Base-by-base conservation (phyloP, 768 basidiomycete species). In the Tricholoma furcatifolium region DNA sequence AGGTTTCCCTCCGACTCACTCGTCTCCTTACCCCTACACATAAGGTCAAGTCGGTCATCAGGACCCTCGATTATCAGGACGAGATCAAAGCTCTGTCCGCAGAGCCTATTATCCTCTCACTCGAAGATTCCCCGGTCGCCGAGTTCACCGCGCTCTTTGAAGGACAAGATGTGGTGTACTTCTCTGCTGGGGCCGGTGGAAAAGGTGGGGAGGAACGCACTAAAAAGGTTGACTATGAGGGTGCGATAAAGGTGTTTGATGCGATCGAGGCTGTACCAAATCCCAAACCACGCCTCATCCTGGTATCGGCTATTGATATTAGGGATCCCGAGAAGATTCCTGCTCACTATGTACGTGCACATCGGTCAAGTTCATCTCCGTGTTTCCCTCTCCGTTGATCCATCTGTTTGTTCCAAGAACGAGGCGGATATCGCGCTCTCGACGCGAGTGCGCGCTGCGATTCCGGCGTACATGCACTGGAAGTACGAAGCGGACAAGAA, bases 241-340 rank as follows among this genome's bases (percentile, higher is more conserved):
- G 84, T 8, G 84, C 84, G 0, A 56, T 88, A 34, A 88, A 87
- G 66, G 77, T 85, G 2, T 87, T 83, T 60, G 85, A 88, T 61
- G 86, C 84, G 0, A 71, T 88, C 47, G 85, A 87, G 62, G 67
- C 42, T 0, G 69, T 83, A 2, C 59, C 75, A 41, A 73, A 72
- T 1, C 49, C 59, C n/a, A 78, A 76, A 54, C 83, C 83, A 31
- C 65, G 82, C 48, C 62, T 87, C 46, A 73, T 87, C 36, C 63
- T 84, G 50, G 79, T 88, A 31, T 84, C 83, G 17, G 79, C 80
- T 1, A 67, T 84, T 15, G 84, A 87, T 61, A 62, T 81, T 0
- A 69, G 85, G 31, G 71, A 84, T 58, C 74, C 73, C 14, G 69
- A 74, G 12, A 74, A 72, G 56, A 66, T 77, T 4, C 82, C 82